phyloP scores from a whole-genome alignment of 345 rosid species.

The Dovyalis caffra region DNA sequence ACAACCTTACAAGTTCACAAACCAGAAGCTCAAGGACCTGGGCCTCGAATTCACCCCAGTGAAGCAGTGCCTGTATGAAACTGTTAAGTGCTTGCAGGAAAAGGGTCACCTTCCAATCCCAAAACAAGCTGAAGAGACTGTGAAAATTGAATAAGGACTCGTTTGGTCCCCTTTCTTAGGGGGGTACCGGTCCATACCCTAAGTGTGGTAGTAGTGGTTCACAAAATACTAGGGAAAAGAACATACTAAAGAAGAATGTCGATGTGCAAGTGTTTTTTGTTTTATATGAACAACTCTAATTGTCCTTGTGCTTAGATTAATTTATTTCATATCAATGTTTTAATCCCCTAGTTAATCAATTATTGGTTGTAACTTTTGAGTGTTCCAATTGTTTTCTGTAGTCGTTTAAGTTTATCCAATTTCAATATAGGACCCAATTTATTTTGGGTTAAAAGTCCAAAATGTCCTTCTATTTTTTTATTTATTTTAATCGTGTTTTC shows the following conservation, averaged over 20 bases:
- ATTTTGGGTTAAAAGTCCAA: too few relatives aligned
- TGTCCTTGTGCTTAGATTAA: background rate
- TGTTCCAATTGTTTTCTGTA: background rate
- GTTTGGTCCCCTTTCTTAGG: background rate
- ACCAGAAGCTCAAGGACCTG: constrained; percentile 72
- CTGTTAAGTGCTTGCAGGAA: constrained; percentile 88
- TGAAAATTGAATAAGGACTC: constrained; percentile 17
- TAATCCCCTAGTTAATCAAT: background rate
- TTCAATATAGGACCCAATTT: too few relatives aligned
- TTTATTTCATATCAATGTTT: background rate
- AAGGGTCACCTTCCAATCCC: constrained; percentile 78
- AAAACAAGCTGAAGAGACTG: constrained; percentile 31
- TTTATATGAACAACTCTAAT: background rate
- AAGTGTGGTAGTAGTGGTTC: background rate
- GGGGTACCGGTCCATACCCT: background rate
- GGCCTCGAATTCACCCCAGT: constrained; percentile 82
- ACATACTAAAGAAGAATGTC: background rate
- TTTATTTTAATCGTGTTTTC: too few relatives aligned
- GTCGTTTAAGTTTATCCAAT: background rate
- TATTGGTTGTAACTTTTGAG: background rate
- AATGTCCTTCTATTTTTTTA: too few relatives aligned
- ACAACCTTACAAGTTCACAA: constrained; percentile 72
- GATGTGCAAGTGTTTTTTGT: background rate
- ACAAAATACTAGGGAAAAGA: background rate
- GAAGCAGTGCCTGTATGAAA: constrained; percentile 77